phyloP scores from a whole-genome alignment of 2,329 filamentous ascomycete genomes.

The Fusarium sp. region DNA sequence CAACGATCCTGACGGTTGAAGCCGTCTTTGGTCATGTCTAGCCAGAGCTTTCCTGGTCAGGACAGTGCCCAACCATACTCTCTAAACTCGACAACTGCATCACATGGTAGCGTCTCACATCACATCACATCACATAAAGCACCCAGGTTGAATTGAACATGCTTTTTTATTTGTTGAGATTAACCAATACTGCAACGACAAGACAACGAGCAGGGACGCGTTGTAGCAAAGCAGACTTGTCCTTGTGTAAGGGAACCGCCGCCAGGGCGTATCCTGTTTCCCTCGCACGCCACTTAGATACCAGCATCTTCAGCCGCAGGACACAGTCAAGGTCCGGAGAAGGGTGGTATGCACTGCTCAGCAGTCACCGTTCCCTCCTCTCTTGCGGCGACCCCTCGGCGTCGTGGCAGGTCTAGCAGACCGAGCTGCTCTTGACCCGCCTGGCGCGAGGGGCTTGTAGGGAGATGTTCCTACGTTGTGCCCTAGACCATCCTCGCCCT shows the following conservation, averaged over 20 bases:
- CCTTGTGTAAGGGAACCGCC: conserved; percentile 48
- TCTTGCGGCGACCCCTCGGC: conserved; percentile 29
- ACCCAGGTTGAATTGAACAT: conserved; percentile 34
- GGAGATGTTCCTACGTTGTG: conserved; percentile 46
- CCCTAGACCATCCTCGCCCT: conserved; percentile 35
- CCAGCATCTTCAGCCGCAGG: conserved; percentile 51
- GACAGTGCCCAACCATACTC: too few relatives aligned
- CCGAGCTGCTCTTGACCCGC: conserved; percentile 33
- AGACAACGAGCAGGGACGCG: conserved; percentile 55
- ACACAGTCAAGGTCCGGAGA: conserved; percentile 35
- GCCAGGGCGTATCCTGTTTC: conserved; percentile 47
- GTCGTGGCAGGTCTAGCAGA: conserved; percentile 23
- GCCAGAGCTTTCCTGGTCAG: too few relatives aligned
- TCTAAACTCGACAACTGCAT: too few relatives aligned
- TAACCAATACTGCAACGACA: conserved; percentile 58
- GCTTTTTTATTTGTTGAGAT: conserved; percentile 50
- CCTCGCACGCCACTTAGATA: conserved; percentile 45
- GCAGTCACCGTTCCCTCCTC: conserved; percentile 38
- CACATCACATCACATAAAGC: neutral
- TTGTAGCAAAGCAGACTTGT: conserved; percentile 51
- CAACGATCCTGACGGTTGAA: too few relatives aligned
- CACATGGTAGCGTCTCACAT: neutral
- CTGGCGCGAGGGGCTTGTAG: conserved; percentile 37
- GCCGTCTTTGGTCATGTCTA: too few relatives aligned
- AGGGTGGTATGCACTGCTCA: conserved; percentile 32